Conservation (phyloP, 2,329 filamentous ascomycete species). For the Colletotrichum chrysophilum region DNA sequence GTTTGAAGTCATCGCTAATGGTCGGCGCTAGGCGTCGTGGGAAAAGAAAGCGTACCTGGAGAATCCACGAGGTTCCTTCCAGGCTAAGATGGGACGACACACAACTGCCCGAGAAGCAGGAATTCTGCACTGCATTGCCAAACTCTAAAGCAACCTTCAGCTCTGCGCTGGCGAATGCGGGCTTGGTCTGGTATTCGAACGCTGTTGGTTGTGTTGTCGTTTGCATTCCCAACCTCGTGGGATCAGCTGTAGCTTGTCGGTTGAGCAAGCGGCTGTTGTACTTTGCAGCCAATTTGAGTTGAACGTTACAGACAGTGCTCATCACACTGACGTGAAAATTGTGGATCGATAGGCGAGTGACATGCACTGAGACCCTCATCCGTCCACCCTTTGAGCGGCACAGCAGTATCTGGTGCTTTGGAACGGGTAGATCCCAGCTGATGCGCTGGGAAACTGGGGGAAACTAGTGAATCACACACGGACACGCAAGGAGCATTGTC, state of each 20-base stretch:
- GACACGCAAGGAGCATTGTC: conserved; percentile 10
- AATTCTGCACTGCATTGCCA: background rate
- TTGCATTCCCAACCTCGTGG: background rate
- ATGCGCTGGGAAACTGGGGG: background rate
- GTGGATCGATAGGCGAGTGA: conserved; percentile 8
- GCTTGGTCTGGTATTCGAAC: background rate
- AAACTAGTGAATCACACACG: conserved; percentile 10
- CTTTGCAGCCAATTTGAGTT: background rate
- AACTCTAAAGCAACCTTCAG: conserved; percentile 21
- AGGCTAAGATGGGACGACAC: conserved; percentile 11
- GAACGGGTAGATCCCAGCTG: conserved; percentile 11
- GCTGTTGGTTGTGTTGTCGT: background rate
- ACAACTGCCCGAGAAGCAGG: background rate
- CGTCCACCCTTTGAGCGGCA: background rate
- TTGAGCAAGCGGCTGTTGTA: background rate
- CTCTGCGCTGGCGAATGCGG: background rate
- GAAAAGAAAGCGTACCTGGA: conserved; percentile 18
- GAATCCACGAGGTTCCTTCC: conserved; percentile 7
- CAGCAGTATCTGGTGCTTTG: background rate
- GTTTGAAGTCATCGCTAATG: background rate
- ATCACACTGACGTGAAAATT: conserved; percentile 15
- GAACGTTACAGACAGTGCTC: background rate
- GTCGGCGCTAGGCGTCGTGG: background rate
- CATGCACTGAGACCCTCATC: conserved; percentile 11
- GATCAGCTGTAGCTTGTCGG: background rate